phyloP scores from a whole-genome alignment of 2,329 filamentous ascomycete genomes.

The Parafenestella ontariensis region DNA sequence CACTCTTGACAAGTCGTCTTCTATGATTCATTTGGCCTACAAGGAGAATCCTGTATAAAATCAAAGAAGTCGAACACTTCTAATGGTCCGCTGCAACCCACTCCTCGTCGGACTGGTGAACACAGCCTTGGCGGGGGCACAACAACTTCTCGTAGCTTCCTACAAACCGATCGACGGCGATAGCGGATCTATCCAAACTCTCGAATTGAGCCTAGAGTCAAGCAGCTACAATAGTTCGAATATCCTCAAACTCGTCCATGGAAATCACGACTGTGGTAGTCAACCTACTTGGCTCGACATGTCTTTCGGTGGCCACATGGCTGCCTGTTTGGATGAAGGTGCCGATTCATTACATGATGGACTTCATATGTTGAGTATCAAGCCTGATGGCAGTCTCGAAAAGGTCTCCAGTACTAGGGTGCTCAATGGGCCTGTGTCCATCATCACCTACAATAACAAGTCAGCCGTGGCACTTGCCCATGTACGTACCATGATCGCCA shows the following conservation, averaged over 20 bases:
- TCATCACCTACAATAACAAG: conserved; percentile 51
- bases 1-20: neutral
- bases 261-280: conserved; percentile 58
- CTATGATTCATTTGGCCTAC: no score
- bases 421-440: conserved; percentile 50
- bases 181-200: conserved; percentile 51
- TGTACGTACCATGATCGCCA: conserved; percentile 5
- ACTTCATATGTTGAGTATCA: conserved; percentile 31
- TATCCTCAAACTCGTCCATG: conserved; percentile 54
- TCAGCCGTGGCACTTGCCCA: conserved; percentile 47
- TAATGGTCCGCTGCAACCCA: neutral
- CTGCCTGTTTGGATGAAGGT: conserved; percentile 70
- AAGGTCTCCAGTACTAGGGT: conserved; percentile 43
- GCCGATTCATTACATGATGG: conserved; percentile 55
- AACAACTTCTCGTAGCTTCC: conserved; percentile 52
- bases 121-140: conserved; percentile 1
- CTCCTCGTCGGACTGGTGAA: conserved; percentile 25
- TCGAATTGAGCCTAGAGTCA: conserved; percentile 29
- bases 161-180: conserved; percentile 39
- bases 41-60: neutral
- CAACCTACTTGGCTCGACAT: conserved; percentile 69
- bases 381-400: conserved; percentile 49
- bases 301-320: conserved; percentile 55
- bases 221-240: neutral
- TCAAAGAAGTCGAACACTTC: neutral